A percentile compares a stretch with the other conserved stretches of the same genome.
Conservation (phyloP, 75 land plant genomes). For the Adiantum capillusveneris region DNA sequence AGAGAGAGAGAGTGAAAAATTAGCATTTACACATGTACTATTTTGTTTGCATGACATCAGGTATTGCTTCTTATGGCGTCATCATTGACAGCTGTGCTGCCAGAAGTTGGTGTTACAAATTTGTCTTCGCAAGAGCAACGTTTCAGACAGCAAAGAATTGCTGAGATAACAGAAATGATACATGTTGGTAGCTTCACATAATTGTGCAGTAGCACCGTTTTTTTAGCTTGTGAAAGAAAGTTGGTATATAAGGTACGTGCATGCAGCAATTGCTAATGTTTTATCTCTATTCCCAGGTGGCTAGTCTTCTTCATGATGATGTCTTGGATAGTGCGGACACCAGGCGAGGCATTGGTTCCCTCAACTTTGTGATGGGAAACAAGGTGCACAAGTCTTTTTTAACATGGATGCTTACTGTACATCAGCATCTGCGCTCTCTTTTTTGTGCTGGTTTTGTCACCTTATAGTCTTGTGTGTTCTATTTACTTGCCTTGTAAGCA, state of each 20-base stretch:
- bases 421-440: no score
- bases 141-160: constrained; percentile 70
- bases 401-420: no score
- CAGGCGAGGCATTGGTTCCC: constrained; percentile 81
- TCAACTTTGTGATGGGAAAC: constrained; percentile 89
- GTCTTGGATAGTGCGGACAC: constrained; percentile 92
- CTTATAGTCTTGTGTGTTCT: no score
- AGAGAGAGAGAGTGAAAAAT: no score
- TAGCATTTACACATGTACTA: no score
- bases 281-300: constrained; percentile 82
- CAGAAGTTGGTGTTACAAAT: constrained; percentile 20
- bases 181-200: constrained; percentile 52
- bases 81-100: constrained; percentile 48
- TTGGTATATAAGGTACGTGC: no score
- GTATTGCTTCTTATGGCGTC: constrained; percentile 91
- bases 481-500: no score
- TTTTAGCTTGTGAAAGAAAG: no score
- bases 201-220: no score
- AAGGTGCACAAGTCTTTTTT: constrained; percentile 37
- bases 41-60: constrained; percentile 21
- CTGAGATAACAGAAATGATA: constrained; percentile 97
- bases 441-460: no score
- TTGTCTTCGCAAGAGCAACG: constrained; percentile 32
- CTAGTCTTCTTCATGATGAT: constrained; percentile 97
- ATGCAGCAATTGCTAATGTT: no score